Evolutionary conservation across 2,329 filamentous ascomycete genomes (phyloP), one percentile per base, ranked within the genome.

Genomic region (Fonsecaea nubica): DNA sequence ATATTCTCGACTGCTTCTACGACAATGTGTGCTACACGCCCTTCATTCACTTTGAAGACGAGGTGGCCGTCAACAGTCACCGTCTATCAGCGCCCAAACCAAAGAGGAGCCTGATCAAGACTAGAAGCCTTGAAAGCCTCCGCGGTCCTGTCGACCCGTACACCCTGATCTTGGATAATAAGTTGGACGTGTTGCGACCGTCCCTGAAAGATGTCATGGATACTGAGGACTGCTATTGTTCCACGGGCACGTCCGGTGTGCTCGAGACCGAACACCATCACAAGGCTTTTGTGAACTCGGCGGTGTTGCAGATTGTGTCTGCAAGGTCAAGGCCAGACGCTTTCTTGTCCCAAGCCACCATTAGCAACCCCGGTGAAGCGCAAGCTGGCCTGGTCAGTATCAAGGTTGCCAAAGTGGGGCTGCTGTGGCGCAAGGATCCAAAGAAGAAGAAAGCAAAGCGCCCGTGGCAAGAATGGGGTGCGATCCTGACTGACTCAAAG

Each of bases 381-480:
- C 92, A 95, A 71, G 92, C 93, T 2, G 95, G 95, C 12, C 90
- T 99, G 65, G 94, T 99, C 10, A 94, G 98, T 78, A 96, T 99
- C 76, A 97, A 97, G 73, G 91, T 98, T 54, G 97, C 94, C 53
- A 99, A 98, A 78, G 93, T 99, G 58, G 95, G 95, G 3, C 82
- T 97, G 1, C 78, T 99, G 36, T 99, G 95, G 95, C 89, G 95
- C 53, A 99, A 99, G 76, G 93, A 97, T 70, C 82, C 86, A 1
- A 97, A 96, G 80, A 97, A 94, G 80, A 94, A 95, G 80, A 96
- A 96, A 78, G 90, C 93, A 0, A 87, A 94, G 52, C 97, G 94
- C 10, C 94, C 95, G 1, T 99, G 95, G 95, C 94, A 97, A 76
- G 95, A 99, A 84, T 99, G 95, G 95, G 95, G 95, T 60, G 95